These are phyloP conservation scores for Verticillium nonalfalfae DNA, from an alignment of 2,329 filamentous ascomycete genomes.

Conservation along the genomic window DNA sequence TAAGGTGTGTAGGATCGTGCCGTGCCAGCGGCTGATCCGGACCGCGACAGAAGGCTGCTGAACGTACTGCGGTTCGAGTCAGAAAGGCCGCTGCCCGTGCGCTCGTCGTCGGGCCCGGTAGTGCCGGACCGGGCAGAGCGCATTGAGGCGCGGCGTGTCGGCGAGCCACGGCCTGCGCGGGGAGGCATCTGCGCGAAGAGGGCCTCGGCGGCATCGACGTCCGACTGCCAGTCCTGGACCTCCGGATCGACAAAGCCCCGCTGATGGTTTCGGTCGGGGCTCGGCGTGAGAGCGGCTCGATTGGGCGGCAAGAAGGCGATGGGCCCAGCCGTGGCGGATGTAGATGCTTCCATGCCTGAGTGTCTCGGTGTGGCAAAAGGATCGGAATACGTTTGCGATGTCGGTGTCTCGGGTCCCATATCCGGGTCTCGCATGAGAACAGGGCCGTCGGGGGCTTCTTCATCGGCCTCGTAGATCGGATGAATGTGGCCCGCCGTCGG, in stretches of 20 bases:
- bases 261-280: constrained; percentile 27
- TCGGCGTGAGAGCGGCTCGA: constrained; percentile 29
- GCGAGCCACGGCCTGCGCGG: constrained; percentile 25
- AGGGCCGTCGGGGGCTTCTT: constrained; percentile 33
- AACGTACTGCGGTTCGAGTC: constrained; percentile 43
- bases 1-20: neutral
- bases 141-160: constrained; percentile 28
- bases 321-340: constrained; percentile 5
- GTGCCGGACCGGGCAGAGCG: constrained; percentile 20
- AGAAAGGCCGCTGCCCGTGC: constrained; percentile 51
- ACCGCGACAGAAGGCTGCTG: constrained; percentile 25
- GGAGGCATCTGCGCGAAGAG: constrained; percentile 39
- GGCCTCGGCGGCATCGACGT: constrained; percentile 48
- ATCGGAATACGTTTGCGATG: constrained; percentile 33
- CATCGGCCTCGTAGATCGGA: constrained; percentile 53
- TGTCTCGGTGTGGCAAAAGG: constrained; percentile 41
- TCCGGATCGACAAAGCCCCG: constrained; percentile 35
- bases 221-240: constrained; percentile 52
- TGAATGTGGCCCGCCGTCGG: constrained; percentile 37
- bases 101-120: constrained; percentile 31
- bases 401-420: constrained; percentile 22
- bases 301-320: constrained; percentile 21
- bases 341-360: neutral
- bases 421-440: constrained; percentile 14
- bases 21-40: constrained; percentile 20